These are phyloP conservation scores for Citrullus colocynthis DNA, from an alignment of 306 rosid species.

Conservation along the genomic window DNA sequence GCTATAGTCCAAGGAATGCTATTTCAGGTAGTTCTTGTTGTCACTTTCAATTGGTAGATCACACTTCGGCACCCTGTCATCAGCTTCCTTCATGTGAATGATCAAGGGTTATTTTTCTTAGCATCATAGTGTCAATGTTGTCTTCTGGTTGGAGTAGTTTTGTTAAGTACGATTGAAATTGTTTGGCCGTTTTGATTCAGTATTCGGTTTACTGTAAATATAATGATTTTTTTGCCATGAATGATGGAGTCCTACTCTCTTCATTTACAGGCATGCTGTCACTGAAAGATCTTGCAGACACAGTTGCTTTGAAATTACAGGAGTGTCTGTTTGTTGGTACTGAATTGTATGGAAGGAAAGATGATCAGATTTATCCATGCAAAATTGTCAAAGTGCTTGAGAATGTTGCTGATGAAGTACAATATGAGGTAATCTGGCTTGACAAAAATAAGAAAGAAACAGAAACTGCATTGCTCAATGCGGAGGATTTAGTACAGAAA, in stretches of 20 bases:
- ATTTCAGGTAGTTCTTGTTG: background rate
- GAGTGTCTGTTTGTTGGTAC: constrained; percentile 52
- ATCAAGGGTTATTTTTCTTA: background rate
- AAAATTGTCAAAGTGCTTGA: constrained; percentile 46
- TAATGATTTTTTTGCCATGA: background rate
- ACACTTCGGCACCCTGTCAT: background rate
- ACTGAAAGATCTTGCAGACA: constrained; percentile 72
- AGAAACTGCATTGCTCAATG: constrained; percentile 28
- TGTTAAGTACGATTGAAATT: background rate
- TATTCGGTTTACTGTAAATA: background rate
- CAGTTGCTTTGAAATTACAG: constrained; percentile 56
- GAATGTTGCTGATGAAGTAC: constrained; percentile 25
- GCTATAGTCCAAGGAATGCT: background rate
- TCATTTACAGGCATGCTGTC: constrained; percentile 57
- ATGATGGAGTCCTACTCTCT: background rate
- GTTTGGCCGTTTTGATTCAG: background rate
- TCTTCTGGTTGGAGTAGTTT: background rate
- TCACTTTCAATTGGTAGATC: background rate
- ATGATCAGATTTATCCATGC: constrained; percentile 39
- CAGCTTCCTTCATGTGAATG: background rate
- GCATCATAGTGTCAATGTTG: background rate
- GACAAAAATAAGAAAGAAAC: constrained; percentile 49
- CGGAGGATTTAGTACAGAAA: constrained; percentile 55
- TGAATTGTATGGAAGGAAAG: constrained; percentile 63
- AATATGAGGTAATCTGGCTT: constrained; percentile 72